Conservation (phyloP, 805 yeast genomes). For the Tetrapisispora taiwanensis region DNA sequence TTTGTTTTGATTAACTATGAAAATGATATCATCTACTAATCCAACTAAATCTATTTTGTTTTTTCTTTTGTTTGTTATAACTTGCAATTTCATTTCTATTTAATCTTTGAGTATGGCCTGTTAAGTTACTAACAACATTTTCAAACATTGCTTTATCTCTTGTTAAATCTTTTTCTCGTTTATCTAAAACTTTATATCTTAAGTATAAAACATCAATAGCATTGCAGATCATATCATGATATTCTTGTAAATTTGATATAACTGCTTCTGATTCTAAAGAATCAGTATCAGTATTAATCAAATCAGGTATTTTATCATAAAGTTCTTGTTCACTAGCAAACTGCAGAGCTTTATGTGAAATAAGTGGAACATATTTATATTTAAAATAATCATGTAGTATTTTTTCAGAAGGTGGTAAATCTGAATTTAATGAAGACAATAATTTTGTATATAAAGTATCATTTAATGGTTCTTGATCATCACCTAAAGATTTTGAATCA, state of each 20-base stretch:
- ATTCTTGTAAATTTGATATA: conserved; percentile 7
- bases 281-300: conserved; percentile 7
- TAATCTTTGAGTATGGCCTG: conserved; percentile 80
- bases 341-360: conserved; percentile 11
- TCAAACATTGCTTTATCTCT: conserved; percentile 72
- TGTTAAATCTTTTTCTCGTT: conserved; percentile 36
- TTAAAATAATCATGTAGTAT: conserved; percentile 15
- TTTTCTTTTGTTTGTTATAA: conserved; percentile 27
- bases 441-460: conserved; percentile 15
- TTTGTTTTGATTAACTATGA: no score
- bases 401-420: not conserved
- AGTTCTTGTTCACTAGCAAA: conserved; percentile 5
- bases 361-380: conserved; percentile 11
- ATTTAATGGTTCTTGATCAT: conserved; percentile 9
- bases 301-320: conserved; percentile 10
- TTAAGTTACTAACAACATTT: conserved; percentile 77
- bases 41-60: conserved; percentile 13
- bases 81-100: conserved; percentile 41
- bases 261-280: conserved; percentile 5
- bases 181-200: conserved; percentile 31
- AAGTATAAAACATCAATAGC: conserved; percentile 17
- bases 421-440: conserved; percentile 4
- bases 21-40: conserved; percentile 3
- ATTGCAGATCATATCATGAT: conserved; percentile 23
- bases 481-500: not conserved